These are phyloP conservation scores for Monosporascus sp. DNA, from an alignment of 2,329 filamentous ascomycete species.

Conservation along the genomic window DNA sequence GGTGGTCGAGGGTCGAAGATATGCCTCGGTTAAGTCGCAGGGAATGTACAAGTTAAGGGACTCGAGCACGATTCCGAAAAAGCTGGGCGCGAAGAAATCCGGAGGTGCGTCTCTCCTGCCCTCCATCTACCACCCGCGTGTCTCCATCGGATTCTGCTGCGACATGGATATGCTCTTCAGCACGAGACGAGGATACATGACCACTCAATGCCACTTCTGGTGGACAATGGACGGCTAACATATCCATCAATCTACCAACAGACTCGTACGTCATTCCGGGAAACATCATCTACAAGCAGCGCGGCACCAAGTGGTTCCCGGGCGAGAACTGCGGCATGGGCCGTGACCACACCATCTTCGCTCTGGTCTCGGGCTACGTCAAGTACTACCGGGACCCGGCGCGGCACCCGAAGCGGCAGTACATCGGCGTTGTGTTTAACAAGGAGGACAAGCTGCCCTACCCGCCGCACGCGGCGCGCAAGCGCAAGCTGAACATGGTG, in stretches of 20 bases:
- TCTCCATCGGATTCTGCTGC: no score
- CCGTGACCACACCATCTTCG: conserved; percentile 92
- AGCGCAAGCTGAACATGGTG: conserved; percentile 70
- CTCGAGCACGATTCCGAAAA: conserved; percentile 63
- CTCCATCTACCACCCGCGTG: no score
- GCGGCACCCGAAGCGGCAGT: conserved; percentile 79
- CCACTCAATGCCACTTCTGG: background rate
- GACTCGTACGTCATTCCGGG: conserved; percentile 91
- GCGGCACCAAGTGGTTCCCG: conserved; percentile 88
- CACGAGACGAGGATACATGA: no score
- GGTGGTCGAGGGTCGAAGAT: conserved; percentile 44
- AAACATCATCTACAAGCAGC: conserved; percentile 97
- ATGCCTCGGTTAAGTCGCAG: conserved; percentile 58
- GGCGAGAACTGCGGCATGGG: conserved; percentile 95
- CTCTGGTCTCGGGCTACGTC: conserved; percentile 80
- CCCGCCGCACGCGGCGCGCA: conserved; percentile 65
- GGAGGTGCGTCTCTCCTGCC: conserved; percentile 56
- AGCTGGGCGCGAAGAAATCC: conserved; percentile 88
- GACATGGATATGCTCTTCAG: no score
- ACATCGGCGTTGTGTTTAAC: conserved; percentile 88
- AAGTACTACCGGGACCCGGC: conserved; percentile 91
- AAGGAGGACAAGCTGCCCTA: conserved; percentile 76
- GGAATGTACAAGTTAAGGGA: conserved; percentile 61
- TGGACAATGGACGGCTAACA: conserved; percentile 2
- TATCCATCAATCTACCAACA: conserved; percentile 27